Percentiles rank a stretch among this genome's conserved stretches.
Conservation (phyloP, 805 yeast species). For the Candida krabiensis region DNA sequence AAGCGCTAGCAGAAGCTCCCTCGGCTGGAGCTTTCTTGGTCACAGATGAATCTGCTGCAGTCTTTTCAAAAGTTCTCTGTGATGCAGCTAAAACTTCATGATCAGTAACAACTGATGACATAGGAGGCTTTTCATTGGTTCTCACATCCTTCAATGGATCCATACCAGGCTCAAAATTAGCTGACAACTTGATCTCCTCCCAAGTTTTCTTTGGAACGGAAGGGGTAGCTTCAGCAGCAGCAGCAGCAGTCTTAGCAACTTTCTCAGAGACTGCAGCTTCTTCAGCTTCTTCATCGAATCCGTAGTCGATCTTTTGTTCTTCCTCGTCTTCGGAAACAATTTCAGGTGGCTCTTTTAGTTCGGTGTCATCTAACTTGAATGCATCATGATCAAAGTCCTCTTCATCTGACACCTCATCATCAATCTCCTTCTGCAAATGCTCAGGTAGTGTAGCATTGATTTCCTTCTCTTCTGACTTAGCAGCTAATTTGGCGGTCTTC, state of each 20-base stretch:
- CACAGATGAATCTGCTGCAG: slow-evolving; percentile 3
- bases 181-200: slow-evolving; percentile 27
- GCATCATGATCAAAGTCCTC: slow-evolving; percentile 29
- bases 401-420: slow-evolving; percentile 28
- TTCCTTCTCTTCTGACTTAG: slow-evolving; percentile 43
- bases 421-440: slow-evolving; percentile 42
- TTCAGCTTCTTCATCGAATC: slow-evolving; percentile 34
- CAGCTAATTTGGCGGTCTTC: slow-evolving; percentile 37
- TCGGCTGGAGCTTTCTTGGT: background rate
- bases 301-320: slow-evolving; percentile 24
- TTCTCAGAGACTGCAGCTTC: slow-evolving; percentile 34
- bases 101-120: slow-evolving; percentile 27
- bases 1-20: too few relatives aligned
- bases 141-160: slow-evolving; percentile 36
- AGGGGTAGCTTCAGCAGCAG: slow-evolving; percentile 24
- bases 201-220: slow-evolving; percentile 28
- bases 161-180: slow-evolving; percentile 33
- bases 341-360: slow-evolving; percentile 29
- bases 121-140: slow-evolving; percentile 40
- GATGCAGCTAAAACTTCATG: slow-evolving; percentile 15
- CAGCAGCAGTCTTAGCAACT: slow-evolving; percentile 30
- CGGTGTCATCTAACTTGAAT: slow-evolving; percentile 27
- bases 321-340: slow-evolving; percentile 26
- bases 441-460: slow-evolving; percentile 53
- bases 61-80: slow-evolving; percentile 7